Conservation (phyloP, 441 rosid species). For the Corymbia calophylla region DNA sequence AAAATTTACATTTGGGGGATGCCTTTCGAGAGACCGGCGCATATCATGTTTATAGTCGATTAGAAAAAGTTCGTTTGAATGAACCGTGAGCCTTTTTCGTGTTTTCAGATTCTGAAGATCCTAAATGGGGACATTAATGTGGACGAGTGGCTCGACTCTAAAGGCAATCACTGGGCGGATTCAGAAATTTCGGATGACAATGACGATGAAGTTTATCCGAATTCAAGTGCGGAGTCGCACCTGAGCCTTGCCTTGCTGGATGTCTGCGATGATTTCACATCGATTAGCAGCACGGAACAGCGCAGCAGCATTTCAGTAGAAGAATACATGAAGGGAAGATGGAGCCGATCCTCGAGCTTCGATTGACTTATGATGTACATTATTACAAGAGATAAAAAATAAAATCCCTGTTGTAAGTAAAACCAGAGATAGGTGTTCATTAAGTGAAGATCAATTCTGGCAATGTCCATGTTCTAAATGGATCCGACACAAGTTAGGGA, state of each 20-base stretch:
- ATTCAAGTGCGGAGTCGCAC: conserved; percentile 49
- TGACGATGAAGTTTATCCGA: conserved; percentile 76
- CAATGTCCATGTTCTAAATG: background rate
- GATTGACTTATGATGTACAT: conserved; percentile 11
- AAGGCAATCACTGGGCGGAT: background rate
- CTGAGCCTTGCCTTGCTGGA: conserved; percentile 70
- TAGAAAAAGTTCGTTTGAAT: background rate
- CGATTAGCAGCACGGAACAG: conserved; percentile 55
- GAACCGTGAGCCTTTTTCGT: background rate
- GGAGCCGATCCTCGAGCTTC: conserved; percentile 63
- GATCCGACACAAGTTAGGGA: background rate
- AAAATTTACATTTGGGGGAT: background rate
- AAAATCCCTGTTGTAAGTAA: background rate
- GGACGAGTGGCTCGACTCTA: conserved; percentile 18
- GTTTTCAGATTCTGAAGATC: conserved; percentile 50
- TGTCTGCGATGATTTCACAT: conserved; percentile 46
- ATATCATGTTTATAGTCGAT: background rate
- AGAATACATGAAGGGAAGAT: conserved; percentile 39
- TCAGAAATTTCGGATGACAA: conserved; percentile 32
- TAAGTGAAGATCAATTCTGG: background rate
- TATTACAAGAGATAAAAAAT: background rate
- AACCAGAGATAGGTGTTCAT: background rate
- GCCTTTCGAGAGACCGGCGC: background rate
- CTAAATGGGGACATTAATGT: conserved; percentile 40
- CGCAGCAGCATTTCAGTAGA: conserved; percentile 36